Percentiles rank a stretch among this genome's conserved stretches.
Conservation (phyloP, 176 grass and related monocot species). For the Miscanthus lutarioriparius region DNA sequence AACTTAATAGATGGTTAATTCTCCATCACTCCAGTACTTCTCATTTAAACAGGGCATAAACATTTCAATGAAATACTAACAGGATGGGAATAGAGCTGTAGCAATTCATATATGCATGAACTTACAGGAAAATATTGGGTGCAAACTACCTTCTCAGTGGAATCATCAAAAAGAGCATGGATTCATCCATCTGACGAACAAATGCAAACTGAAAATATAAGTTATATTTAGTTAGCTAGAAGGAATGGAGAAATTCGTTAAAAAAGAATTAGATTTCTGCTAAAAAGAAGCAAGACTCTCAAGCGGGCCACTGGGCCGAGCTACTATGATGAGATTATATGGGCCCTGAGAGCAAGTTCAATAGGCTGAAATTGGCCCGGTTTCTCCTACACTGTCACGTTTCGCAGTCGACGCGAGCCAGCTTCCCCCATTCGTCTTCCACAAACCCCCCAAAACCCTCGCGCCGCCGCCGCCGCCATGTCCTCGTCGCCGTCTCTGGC, state of each 20-base stretch:
- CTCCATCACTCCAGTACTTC: too few species aligned
- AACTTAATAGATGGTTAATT: too few species aligned
- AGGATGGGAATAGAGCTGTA: neutral
- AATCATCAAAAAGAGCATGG: too few species aligned
- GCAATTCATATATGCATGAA: too few species aligned
- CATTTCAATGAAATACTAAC: neutral
- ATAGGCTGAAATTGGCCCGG: neutral
- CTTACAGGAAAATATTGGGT: too few species aligned
- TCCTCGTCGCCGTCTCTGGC: constrained; percentile 24
- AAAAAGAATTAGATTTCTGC: too few species aligned
- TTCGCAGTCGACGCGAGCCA: neutral
- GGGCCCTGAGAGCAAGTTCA: neutral
- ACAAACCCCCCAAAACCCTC: constrained; percentile 21
- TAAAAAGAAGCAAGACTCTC: too few species aligned
- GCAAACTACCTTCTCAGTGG: too few species aligned
- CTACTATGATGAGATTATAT: neutral
- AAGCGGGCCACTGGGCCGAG: too few species aligned
- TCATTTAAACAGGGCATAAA: neutral
- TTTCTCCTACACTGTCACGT: neutral
- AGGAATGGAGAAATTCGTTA: neutral
- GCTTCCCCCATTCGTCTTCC: neutral
- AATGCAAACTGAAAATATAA: neutral
- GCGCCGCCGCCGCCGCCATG: constrained; percentile 44
- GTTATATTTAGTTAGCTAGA: neutral
- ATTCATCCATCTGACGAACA: neutral